These are phyloP conservation scores for Lipomyces chichibuensis DNA, from an alignment of 805 yeast species.

Conservation along the genomic window DNA sequence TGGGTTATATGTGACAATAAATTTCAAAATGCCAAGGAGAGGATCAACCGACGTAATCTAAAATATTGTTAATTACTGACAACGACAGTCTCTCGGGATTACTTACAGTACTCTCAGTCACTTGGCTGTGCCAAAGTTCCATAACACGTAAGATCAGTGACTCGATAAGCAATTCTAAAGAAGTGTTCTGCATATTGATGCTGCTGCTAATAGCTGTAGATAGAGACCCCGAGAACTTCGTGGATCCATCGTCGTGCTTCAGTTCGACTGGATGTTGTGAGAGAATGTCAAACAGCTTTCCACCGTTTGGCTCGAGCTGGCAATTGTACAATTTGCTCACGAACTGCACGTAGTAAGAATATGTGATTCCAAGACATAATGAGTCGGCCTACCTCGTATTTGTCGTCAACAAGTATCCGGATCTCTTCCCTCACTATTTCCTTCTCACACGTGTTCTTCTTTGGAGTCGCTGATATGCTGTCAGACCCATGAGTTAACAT, in stretches of 20 bases:
- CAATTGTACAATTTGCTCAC: not conserved
- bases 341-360: not conserved
- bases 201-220: not conserved
- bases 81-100: not conserved
- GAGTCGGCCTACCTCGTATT: slow-evolving; percentile 10
- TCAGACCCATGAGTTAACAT: not conserved
- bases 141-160: not conserved
- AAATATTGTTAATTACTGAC: not conserved
- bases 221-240: not conserved
- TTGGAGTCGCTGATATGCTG: not conserved
- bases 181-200: not conserved
- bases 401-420: slow-evolving; percentile 7
- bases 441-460: slow-evolving; percentile 5
- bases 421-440: not conserved
- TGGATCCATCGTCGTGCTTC: not conserved
- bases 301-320: not conserved
- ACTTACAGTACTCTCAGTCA: not conserved
- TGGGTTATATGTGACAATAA: not conserved
- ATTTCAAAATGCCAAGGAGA: slow-evolving; percentile 10
- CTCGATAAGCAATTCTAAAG: not conserved
- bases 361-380: not conserved
- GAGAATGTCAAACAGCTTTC: not conserved
- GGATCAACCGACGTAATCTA: not conserved
- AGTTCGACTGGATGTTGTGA: not conserved
- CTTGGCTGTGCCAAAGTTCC: not conserved